Evolutionary conservation across 768 basidiomycete species (phyloP), one percentile per base, ranked within the genome.

Genomic region (Podaxis carcinomalis): DNA sequence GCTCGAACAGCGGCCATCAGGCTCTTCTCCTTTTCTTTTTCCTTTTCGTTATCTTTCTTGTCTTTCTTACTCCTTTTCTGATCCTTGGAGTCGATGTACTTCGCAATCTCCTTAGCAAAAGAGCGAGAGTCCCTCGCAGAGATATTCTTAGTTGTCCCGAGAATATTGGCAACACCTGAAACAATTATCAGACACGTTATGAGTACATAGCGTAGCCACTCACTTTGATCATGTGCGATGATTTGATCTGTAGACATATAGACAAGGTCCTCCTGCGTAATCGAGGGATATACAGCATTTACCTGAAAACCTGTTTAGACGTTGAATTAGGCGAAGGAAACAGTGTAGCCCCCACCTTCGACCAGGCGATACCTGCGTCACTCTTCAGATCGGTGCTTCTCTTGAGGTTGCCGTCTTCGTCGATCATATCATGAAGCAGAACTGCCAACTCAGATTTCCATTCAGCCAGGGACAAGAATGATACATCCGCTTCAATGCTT

Each of bases 81-180:
- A 61, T 88, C 83, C 66, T 85, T 86, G 1, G 84, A 86, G 66
- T 86, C 85, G 55, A 87, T 84, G 63, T 85, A 88, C 63, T 82
- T 83, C n/a, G 71, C 78, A 40, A 88, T 85, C 65, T 83, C 79
- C 65, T 78, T 74, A 0, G 76, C 75, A 60, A 88, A 87, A 1
- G 67, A 66, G 65, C 80, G 80, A 4, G 85, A 83, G 65, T 85
- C 75, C 25, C 71, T 75, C 9, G 83, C 77, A 7, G 68, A 65
- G 39, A 88, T 82, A 14, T 75, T 80, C 70, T 85, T 83, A 21
- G 77, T 83, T 0, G 77, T 75, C 16, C 86, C 86, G 6, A 86
- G 74, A 35, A 81, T 76, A 42, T 68, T 71, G 4, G 70, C 73
- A 49, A 85, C 78, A 23, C 69, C 83, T 84, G 55, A 9, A 35